Evolutionary conservation across 768 basidiomycete genomes (phyloP), one percentile per base, ranked within the genome.

Genomic region (Russula dissimulans): DNA sequence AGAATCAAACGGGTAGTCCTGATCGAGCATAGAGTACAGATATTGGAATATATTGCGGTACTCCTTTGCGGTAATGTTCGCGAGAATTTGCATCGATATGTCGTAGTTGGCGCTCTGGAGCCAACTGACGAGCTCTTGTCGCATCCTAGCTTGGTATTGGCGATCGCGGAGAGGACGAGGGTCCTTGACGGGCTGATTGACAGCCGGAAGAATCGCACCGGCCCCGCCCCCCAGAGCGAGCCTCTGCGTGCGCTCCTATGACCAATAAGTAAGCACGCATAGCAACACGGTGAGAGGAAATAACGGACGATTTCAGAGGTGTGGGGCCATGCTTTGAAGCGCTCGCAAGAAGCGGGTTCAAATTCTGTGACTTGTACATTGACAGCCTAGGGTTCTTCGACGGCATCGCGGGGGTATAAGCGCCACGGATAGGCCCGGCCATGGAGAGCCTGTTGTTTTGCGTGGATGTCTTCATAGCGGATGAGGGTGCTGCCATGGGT

Each of bases 1-100:
- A 54, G 79, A 73, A 67, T 78, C 77, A 62, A 80, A 76, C n/a
- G 80, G 76, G 73, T 85, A 84, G 56, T 74, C 75, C 5, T 88
- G 85, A 69, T 97, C 94, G 12, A 94, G 74, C 29, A 78, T 78
- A 15, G 74, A 69, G 34, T 93, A 77, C 14, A 98, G 79, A 61
- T 86, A 86, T 56, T 89, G 82, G 69, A 97, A 93, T 44, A 97
- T 88, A 1, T 80, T 75, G 32, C 90, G 83, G 68, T 91, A 97
- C 63, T 95, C 92, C 65, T 91, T 90, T 17, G 84, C 85, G 4
- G 91, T 89, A 48, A 95, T 91, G 49, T 84, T 88, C 48, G 79
- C 75, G 4, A 97, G 75, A 2, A 83, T 83, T 57, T 84, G 79
- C 70, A 83, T 79, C 3, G 81, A 76, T 31, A 92, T 82, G 14